Percentiles rank a stretch among this genome's conserved stretches.
Evolutionary conservation across 441 rosid genomes (phyloP).

Genomic region (Eruca vesicaria): DNA sequence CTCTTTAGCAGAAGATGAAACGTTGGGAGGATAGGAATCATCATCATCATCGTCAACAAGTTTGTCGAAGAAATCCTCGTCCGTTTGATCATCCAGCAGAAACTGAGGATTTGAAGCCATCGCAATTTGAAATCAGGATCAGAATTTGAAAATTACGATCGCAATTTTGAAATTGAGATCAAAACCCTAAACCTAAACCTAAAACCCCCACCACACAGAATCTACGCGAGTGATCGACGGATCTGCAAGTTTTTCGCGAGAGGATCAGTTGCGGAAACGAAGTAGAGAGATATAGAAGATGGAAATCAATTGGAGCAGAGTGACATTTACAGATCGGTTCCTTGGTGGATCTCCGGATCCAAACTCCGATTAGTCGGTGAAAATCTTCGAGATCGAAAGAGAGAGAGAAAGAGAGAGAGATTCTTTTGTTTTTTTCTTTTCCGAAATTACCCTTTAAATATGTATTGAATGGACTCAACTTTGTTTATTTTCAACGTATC

Average conservation of each 20-base stretch:
- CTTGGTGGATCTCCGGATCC: constrained; percentile 1
- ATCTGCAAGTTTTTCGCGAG: constrained; percentile 24
- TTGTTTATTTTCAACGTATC: too few relatives aligned
- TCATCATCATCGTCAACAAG: too few relatives aligned
- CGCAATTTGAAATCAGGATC: neutral
- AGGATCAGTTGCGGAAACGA: neutral
- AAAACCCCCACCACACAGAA: neutral
- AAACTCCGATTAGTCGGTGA: constrained; percentile 35
- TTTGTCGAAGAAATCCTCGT: constrained; percentile 94
- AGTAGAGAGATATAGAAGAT: neutral
- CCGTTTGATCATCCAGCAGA: constrained; percentile 94
- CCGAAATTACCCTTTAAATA: constrained; percentile 22
- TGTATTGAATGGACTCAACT: too few relatives aligned
- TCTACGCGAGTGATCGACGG: constrained; percentile 10
- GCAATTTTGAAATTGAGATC: too few relatives aligned
- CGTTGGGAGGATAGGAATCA: constrained; percentile 56
- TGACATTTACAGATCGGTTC: constrained; percentile 3
- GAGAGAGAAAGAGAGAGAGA: neutral
- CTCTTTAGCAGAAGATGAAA: constrained; percentile 22
- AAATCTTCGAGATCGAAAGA: constrained; percentile 16
- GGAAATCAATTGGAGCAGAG: neutral
- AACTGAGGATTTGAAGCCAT: constrained; percentile 87
- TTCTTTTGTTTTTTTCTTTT: neutral
- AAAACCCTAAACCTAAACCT: constrained; percentile 28
- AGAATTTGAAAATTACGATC: too few relatives aligned